A percentile compares a stretch with the other conserved stretches of the same genome.
phyloP scores from a whole-genome alignment of 768 basidiomycete species.

The Termitomyces sp. region DNA sequence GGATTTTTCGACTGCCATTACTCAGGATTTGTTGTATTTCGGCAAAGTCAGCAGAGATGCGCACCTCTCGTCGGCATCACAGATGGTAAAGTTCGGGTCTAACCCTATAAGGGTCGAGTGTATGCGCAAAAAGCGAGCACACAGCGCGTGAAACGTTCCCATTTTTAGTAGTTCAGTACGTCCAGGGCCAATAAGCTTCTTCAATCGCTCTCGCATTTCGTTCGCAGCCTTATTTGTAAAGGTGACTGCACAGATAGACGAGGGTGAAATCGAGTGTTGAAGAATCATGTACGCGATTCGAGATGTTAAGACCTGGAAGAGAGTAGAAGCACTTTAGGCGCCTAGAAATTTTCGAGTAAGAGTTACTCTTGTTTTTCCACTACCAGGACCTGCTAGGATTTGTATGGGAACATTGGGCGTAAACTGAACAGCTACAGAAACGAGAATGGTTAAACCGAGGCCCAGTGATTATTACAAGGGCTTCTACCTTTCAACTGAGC shows the following conservation, averaged over 20 bases:
- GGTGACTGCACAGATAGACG: constrained; percentile 70
- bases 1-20: constrained; percentile 57
- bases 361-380: constrained; percentile 64
- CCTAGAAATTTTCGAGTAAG: no score
- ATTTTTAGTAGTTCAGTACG: constrained; percentile 47
- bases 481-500: constrained; percentile 11
- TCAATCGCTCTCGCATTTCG: constrained; percentile 75
- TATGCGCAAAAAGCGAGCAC: constrained; percentile 65
- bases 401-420: constrained; percentile 60
- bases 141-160: constrained; percentile 80
- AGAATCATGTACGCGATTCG: constrained; percentile 64
- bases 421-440: constrained; percentile 55
- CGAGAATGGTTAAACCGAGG: background rate
- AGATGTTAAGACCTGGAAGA: constrained; percentile 51
- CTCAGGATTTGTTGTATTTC: background rate
- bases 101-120: constrained; percentile 55
- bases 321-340: background rate
- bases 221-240: constrained; percentile 90
- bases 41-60: constrained; percentile 7
- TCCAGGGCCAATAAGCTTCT: constrained; percentile 59
- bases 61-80: constrained; percentile 77
- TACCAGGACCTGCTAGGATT: constrained; percentile 75
- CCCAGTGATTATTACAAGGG: constrained; percentile 12
- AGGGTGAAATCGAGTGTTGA: constrained; percentile 42
- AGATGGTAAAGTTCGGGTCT: constrained; percentile 72